Percentiles rank a stretch among this genome's conserved stretches.
phyloP scores from a whole-genome alignment of 176 grass and related monocot genomes.

The Bothriochloa decipiens region DNA sequence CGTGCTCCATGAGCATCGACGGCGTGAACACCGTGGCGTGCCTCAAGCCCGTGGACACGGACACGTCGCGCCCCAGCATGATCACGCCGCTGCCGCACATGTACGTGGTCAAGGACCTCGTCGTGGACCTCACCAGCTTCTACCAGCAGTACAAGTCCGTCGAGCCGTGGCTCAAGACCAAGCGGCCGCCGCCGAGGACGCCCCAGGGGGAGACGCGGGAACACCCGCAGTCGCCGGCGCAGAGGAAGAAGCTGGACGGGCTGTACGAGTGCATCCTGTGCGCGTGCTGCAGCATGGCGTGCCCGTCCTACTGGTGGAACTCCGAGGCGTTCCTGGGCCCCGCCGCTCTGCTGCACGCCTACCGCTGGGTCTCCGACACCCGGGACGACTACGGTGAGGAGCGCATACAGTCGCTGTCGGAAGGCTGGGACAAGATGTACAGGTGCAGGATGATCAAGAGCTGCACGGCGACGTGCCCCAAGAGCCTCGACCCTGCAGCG shows the following conservation, averaged over 20 bases:
- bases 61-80: slow-evolving; percentile 50
- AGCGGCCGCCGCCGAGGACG: neutral
- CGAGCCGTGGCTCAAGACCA: slow-evolving; percentile 39
- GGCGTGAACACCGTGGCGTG: slow-evolving; percentile 79
- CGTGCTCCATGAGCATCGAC: slow-evolving; percentile 80
- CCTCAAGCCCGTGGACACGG: slow-evolving; percentile 58
- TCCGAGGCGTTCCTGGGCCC: slow-evolving; percentile 71
- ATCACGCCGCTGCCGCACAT: slow-evolving; percentile 83
- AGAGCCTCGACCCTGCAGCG: slow-evolving; percentile 66
- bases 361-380: slow-evolving; percentile 67
- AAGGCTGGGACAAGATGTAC: slow-evolving; percentile 65
- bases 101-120: slow-evolving; percentile 80
- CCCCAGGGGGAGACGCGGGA: slow-evolving; percentile 22
- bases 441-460: slow-evolving; percentile 77
- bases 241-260: slow-evolving; percentile 68
- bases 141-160: slow-evolving; percentile 81
- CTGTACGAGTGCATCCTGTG: slow-evolving; percentile 89
- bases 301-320: slow-evolving; percentile 89
- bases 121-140: slow-evolving; percentile 75
- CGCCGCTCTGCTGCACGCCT: slow-evolving; percentile 60
- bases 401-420: slow-evolving; percentile 66
- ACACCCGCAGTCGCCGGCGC: slow-evolving; percentile 52
- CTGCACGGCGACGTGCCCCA: slow-evolving; percentile 77
- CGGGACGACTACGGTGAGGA: slow-evolving; percentile 62
- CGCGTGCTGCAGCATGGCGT: slow-evolving; percentile 76